These are phyloP conservation scores for Kwoniella botswanensis DNA, from an alignment of 768 basidiomycete species.

Conservation along the genomic window DNA sequence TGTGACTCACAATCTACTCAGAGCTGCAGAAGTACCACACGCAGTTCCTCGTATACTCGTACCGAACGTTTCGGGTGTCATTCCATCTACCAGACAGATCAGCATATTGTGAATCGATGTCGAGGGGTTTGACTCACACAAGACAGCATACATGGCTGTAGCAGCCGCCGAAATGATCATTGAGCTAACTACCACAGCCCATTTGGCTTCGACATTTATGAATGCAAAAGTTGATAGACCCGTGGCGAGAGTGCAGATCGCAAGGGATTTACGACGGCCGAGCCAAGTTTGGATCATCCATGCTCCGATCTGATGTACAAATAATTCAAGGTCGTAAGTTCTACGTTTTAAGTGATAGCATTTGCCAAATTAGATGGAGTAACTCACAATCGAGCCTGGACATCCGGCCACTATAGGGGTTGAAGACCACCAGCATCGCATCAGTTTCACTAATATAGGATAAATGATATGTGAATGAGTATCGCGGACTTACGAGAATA, in stretches of 20 bases:
- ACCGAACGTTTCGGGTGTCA: conserved; percentile 57
- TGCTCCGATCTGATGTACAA: conserved; percentile 44
- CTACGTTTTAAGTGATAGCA: too few relatives aligned
- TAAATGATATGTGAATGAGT: background rate
- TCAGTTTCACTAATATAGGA: conserved; percentile 10
- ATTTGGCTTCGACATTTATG: conserved; percentile 41
- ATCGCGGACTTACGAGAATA: conserved; percentile 42
- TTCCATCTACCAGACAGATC: conserved; percentile 45
- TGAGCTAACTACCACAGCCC: conserved; percentile 51
- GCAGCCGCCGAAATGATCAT: conserved; percentile 54
- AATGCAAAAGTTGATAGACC: conserved; percentile 54
- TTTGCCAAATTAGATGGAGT: background rate
- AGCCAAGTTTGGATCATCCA: conserved; percentile 55
- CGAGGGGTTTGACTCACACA: conserved; percentile 43
- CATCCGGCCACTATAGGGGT: conserved; percentile 48
- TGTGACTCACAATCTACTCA: conserved; percentile 51
- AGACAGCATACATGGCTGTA: conserved; percentile 57
- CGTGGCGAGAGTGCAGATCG: conserved; percentile 54
- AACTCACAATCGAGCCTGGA: conserved; percentile 54
- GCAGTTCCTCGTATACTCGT: conserved; percentile 56
- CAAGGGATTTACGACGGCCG: conserved; percentile 52
- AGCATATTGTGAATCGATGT: background rate
- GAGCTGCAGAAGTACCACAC: conserved; percentile 56
- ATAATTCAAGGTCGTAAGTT: too few relatives aligned
- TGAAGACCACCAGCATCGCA: background rate